phyloP scores from a whole-genome alignment of 495 filamentous ascomycete genomes.

The Beverwykella pulmonaria region DNA sequence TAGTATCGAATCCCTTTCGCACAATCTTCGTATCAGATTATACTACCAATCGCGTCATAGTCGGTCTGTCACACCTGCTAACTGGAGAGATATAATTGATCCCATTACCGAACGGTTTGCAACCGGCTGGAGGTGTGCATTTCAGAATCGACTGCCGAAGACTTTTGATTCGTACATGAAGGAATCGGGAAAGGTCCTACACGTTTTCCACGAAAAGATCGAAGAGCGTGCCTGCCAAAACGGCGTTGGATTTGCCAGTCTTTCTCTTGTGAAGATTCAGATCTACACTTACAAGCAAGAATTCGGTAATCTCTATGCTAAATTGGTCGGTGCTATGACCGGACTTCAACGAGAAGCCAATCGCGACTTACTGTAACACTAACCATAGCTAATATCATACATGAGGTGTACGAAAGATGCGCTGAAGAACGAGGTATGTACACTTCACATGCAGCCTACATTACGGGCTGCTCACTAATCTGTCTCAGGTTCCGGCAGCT shows the following conservation, averaged over 20 bases:
- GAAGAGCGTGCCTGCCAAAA: constrained; percentile 45
- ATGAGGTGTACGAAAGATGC: constrained; percentile 53
- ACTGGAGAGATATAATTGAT: constrained; percentile 40
- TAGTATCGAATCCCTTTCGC: not conserved
- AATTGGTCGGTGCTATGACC: constrained; percentile 47
- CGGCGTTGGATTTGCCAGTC: constrained; percentile 45
- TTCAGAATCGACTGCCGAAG: constrained; percentile 52
- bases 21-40: no score
- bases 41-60: no score
- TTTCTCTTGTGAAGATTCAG: constrained; percentile 52
- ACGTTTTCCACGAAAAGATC: constrained; percentile 51
- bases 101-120: constrained; percentile 59
- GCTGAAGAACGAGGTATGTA: constrained; percentile 49
- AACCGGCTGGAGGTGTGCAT: constrained; percentile 60
- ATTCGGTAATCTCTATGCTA: constrained; percentile 44
- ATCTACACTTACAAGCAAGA: constrained; percentile 49
- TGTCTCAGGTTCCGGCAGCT: constrained; percentile 52
- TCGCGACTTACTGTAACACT: constrained; percentile 59
- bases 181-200: constrained; percentile 38
- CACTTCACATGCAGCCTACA: no score
- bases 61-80: not conserved
- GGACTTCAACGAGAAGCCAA: constrained; percentile 58
- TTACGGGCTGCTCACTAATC: not conserved
- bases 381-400: constrained; percentile 54
- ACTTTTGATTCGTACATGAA: constrained; percentile 41